Percentiles rank a stretch among this genome's conserved stretches.
Conservation (phyloP, 2,329 filamentous ascomycete species). For the Hypoxylon sp. region DNA sequence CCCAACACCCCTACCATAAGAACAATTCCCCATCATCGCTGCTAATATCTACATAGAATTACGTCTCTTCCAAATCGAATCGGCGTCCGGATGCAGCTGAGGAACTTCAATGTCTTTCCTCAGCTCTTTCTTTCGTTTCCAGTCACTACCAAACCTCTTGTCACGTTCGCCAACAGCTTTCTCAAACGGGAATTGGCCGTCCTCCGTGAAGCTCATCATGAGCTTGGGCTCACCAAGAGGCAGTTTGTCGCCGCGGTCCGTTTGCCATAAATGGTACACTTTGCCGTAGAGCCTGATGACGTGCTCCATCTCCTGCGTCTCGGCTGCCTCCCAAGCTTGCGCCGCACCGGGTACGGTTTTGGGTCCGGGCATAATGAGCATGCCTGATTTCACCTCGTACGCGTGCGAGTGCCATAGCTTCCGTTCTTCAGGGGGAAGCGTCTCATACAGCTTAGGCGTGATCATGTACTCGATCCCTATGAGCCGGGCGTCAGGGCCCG, state of each 20-base stretch:
- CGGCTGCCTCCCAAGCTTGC: conserved; percentile 79
- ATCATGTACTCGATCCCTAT: conserved; percentile 94
- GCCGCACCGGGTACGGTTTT: conserved; percentile 63
- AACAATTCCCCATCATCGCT: not conserved
- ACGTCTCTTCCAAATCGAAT: conserved; percentile 50
- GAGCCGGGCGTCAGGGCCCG: conserved; percentile 76
- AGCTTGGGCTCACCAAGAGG: conserved; percentile 68
- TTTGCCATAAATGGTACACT: conserved; percentile 89
- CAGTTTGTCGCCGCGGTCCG: conserved; percentile 77
- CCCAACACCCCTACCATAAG: not conserved
- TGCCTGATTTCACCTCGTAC: conserved; percentile 83
- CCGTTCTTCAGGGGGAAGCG: conserved; percentile 76
- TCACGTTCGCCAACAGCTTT: conserved; percentile 63
- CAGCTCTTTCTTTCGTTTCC: conserved; percentile 60
- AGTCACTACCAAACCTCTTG: conserved; percentile 62
- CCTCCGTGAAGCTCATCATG: conserved; percentile 68
- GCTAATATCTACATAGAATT: conserved; percentile 46
- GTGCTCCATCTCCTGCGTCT: conserved; percentile 85
- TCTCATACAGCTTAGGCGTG: conserved; percentile 76
- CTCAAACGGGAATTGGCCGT: conserved; percentile 66
- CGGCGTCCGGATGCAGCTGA: conserved; percentile 58
- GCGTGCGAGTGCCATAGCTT: conserved; percentile 84
- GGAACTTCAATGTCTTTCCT: conserved; percentile 61
- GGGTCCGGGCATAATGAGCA: conserved; percentile 82
- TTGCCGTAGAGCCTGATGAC: conserved; percentile 85